These are phyloP conservation scores for Diaporthe capsici DNA, from an alignment of 2,329 filamentous ascomycete species.

Conservation along the genomic window DNA sequence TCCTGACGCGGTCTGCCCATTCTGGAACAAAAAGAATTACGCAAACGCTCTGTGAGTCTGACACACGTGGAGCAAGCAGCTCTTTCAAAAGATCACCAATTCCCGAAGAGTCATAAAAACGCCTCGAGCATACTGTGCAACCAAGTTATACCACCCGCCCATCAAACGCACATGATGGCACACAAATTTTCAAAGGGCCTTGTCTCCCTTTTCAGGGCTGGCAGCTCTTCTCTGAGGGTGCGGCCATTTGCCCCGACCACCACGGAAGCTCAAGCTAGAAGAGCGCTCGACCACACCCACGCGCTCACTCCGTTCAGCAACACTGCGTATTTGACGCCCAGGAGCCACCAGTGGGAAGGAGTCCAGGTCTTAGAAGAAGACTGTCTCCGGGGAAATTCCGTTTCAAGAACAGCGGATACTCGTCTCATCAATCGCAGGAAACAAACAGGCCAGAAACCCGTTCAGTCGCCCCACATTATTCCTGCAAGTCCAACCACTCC, in stretches of 20 bases:
- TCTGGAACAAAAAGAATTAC: slow-evolving; percentile 7
- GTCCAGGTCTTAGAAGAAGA: not conserved
- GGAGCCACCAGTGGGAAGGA: not conserved
- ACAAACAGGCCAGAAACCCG: not conserved
- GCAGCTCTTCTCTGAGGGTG: not conserved
- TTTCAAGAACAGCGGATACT: not conserved
- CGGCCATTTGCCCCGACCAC: not conserved
- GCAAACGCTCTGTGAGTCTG: slow-evolving; percentile 12
- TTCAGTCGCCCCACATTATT: not conserved
- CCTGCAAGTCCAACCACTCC: not conserved
- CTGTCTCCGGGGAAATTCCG: not conserved
- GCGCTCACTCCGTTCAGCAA: not conserved
- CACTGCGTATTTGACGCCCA: no score
- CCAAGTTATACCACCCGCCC: slow-evolving; percentile 1
- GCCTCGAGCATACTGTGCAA: not conserved
- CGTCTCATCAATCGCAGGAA: not conserved
- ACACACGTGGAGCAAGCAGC: slow-evolving; percentile 23
- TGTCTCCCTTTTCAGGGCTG: not conserved
- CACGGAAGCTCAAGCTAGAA: not conserved
- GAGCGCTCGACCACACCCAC: not conserved
- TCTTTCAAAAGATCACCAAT: not conserved
- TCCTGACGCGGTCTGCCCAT: not conserved
- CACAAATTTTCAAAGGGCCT: not conserved
- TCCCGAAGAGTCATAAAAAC: slow-evolving; percentile 2
- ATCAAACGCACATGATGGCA: slow-evolving; percentile 5